Evolutionary conservation across 148 eudicot genomes (phyloP).

Genomic region (Persicaria maculosa): DNA sequence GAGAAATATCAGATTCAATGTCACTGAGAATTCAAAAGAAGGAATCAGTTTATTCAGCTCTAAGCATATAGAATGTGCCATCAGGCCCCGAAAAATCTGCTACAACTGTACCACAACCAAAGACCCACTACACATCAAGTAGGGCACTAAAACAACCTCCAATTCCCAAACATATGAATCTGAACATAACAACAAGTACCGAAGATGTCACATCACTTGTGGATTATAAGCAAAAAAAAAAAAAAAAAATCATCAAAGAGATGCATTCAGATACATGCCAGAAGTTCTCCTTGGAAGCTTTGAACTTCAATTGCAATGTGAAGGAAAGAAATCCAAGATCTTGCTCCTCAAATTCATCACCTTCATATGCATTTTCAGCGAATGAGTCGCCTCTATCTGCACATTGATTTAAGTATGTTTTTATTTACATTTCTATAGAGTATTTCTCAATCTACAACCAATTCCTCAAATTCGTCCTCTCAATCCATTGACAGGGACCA

Average conservation of each 20-base stretch:
- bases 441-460: background rate
- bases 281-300: background rate
- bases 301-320: background rate
- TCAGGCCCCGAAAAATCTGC: background rate
- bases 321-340: background rate
- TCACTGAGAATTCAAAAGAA: background rate
- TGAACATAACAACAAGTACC: background rate
- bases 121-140: background rate
- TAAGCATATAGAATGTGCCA: no score
- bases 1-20: background rate
- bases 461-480: background rate
- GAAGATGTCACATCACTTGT: background rate
- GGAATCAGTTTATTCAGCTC: background rate
- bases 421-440: background rate
- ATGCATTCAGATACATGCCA: background rate
- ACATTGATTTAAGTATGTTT: background rate
- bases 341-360: slow-evolving; percentile 4
- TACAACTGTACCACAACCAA: background rate
- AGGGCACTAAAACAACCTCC: background rate
- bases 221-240: background rate
- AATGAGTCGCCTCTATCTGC: background rate
- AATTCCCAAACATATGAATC: background rate
- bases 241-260: background rate
- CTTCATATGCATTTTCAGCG: background rate
- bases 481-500: background rate